phyloP scores from a whole-genome alignment of 2,329 filamentous ascomycete genomes.

The Ramularia endophylla region DNA sequence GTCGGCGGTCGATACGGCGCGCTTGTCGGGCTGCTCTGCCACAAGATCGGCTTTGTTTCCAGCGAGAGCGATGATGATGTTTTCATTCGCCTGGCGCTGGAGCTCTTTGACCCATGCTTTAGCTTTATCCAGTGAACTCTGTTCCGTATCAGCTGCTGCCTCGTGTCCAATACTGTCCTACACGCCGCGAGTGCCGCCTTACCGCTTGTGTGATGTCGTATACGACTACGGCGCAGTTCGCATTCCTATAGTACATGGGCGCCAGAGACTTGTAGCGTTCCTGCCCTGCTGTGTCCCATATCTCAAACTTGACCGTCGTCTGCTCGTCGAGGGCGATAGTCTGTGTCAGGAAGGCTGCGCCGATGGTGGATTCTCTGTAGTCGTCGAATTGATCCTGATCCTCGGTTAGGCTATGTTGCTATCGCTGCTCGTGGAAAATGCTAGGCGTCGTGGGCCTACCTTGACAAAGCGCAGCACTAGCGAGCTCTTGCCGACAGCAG shows the following conservation, averaged over 20 bases:
- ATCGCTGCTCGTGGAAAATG: constrained; percentile 2
- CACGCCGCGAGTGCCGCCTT: constrained; percentile 34
- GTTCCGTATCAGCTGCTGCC: constrained; percentile 17
- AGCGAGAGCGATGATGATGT: constrained; percentile 96
- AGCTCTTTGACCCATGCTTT: constrained; percentile 99
- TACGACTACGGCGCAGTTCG: constrained; percentile 97
- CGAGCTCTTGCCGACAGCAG: constrained; percentile 99
- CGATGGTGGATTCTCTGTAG: constrained; percentile 96
- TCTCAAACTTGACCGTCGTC: constrained; percentile 99
- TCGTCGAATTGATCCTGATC: constrained; percentile 94
- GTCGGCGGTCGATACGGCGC: constrained; percentile 80
- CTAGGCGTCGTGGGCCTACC: constrained; percentile 46
- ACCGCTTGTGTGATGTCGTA: constrained; percentile 99
- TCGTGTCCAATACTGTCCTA: no score
- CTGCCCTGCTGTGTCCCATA: constrained; percentile 98
- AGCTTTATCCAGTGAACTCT: constrained; percentile 97
- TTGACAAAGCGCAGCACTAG: constrained; percentile 98
- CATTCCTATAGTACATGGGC: constrained; percentile 99
- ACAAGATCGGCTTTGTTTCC: constrained; percentile 98
- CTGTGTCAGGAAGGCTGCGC: constrained; percentile 97
- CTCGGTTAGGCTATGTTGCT: neutral
- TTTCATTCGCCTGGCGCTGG: constrained; percentile 97
- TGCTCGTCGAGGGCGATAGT: constrained; percentile 97
- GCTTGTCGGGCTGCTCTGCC: constrained; percentile 89
- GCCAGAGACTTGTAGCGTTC: constrained; percentile 98